Evolutionary conservation across 257 asterid species (phyloP).

Genomic region (Cruciata laevipes): DNA sequence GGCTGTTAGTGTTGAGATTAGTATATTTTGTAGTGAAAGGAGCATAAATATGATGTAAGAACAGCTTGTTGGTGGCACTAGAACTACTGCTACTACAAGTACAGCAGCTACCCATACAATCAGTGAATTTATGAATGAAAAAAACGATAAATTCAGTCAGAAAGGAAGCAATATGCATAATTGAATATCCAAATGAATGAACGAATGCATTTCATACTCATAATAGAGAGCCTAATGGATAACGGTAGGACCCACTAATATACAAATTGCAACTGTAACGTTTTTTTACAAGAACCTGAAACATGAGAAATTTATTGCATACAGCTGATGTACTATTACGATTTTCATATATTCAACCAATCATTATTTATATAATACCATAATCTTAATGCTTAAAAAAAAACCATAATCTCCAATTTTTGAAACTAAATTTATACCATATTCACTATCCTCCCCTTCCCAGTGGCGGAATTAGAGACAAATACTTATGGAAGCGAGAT

Average conservation of each 20-base stretch:
- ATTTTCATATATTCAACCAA: too few species aligned
- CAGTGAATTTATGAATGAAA: not conserved
- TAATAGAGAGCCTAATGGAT: not conserved
- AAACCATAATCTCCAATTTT: too few species aligned
- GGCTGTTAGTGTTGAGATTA: not conserved
- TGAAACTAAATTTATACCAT: too few species aligned
- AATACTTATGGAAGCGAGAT: too few species aligned
- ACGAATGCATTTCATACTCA: not conserved
- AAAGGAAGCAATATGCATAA: not conserved
- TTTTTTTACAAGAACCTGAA: not conserved
- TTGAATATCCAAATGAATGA: not conserved
- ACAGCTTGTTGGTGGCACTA: not conserved
- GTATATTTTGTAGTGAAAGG: not conserved
- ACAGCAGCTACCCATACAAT: conserved; percentile 4
- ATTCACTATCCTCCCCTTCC: too few species aligned
- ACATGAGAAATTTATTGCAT: too few species aligned
- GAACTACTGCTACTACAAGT: not conserved
- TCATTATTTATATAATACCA: too few species aligned
- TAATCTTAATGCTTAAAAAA: too few species aligned
- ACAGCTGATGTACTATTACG: too few species aligned
- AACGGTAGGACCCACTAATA: not conserved
- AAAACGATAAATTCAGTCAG: not conserved
- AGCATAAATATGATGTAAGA: not conserved
- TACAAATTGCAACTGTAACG: not conserved
- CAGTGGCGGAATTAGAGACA: too few species aligned